Evolutionary conservation across 257 asterid genomes (phyloP), one percentile per base, ranked within the genome.

Genomic region (Nicotiana tomentosiformis): DNA sequence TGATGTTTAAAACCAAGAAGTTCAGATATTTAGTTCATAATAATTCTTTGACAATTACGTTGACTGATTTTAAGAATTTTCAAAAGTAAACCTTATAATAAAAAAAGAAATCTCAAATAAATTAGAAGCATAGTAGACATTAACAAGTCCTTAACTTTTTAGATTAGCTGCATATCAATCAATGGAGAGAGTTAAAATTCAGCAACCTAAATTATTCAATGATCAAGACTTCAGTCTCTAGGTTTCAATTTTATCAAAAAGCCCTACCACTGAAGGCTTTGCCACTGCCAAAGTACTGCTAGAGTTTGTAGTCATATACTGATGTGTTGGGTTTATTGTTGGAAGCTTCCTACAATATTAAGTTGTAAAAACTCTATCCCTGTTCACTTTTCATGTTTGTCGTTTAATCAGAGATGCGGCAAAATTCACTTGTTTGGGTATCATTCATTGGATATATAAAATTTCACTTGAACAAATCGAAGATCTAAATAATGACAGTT

Each of bases 191-290:
- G 43, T 74, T 51, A 49, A 4, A 49, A 26, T 74, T 74, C 43
- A 26, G n/a, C 60, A 43, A 43, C 78, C 49, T 72, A 23, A 72
- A 23, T 72, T 72, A 72, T 72, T 72, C 78, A 6, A 46, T 46
- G 78, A 46, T 15, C 15, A 26, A n/a, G 26, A 26, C 43, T 74
- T 51, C 16, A 6, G 20, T 74, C 80, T 26, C 43, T 15, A 74
- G 53, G 80, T 15, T 49, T 74, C 62, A 15, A 14, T 74, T 49
- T 74, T 16, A 3, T 74, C 39, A 51, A 74, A 43, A 74, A 23
- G 64, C 80, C 37, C 64, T 15, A 74, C 16, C 33, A 74, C 39
- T 74, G 39, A 74, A 74, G 80, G 64, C 46, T 74, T 74, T 74
- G 26, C 26, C 64, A 51, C 29, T 51, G 62, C 26, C 43, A 26